Conservation (phyloP, 192 early-diverging fungal species). For the Paraglomus brasilianum region DNA sequence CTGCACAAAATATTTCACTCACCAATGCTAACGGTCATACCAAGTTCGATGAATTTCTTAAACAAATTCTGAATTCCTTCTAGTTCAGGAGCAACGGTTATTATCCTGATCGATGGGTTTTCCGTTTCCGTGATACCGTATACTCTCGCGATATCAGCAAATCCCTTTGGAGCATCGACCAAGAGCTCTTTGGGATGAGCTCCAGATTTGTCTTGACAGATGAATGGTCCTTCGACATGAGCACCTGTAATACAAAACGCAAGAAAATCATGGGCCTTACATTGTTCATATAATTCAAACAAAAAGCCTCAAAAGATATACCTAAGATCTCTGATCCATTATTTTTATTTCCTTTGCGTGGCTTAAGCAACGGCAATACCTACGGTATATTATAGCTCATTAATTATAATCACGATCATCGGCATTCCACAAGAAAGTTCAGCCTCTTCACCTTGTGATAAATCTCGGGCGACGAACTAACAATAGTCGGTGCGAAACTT, state of each 20-base stretch:
- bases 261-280: too few species aligned
- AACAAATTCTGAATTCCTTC: conserved; percentile 68
- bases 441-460: conserved; percentile 59
- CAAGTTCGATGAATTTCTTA: conserved; percentile 59
- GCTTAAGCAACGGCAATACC: conserved; percentile 60
- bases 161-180: conserved; percentile 58
- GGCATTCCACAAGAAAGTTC: not conserved
- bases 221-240: conserved; percentile 65
- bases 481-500: conserved; percentile 77
- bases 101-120: conserved; percentile 58
- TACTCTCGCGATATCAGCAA: conserved; percentile 62
- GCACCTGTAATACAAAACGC: conserved; percentile 35
- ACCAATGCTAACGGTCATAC: conserved; percentile 67
- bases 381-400: not conserved
- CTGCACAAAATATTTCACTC: conserved; percentile 16
- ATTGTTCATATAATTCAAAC: conserved; percentile 5
- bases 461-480: conserved; percentile 68
- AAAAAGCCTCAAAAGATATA: conserved; percentile 67
- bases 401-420: too few species aligned
- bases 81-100: conserved; percentile 80
- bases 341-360: conserved; percentile 58
- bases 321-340: conserved; percentile 71
- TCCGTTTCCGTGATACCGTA: conserved; percentile 58
- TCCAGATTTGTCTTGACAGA: conserved; percentile 70
- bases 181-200: conserved; percentile 69